A percentile compares a stretch with the other conserved stretches of the same genome.
phyloP scores from a whole-genome alignment of 139 green algal species.

The Ettlia oleoabundans region DNA sequence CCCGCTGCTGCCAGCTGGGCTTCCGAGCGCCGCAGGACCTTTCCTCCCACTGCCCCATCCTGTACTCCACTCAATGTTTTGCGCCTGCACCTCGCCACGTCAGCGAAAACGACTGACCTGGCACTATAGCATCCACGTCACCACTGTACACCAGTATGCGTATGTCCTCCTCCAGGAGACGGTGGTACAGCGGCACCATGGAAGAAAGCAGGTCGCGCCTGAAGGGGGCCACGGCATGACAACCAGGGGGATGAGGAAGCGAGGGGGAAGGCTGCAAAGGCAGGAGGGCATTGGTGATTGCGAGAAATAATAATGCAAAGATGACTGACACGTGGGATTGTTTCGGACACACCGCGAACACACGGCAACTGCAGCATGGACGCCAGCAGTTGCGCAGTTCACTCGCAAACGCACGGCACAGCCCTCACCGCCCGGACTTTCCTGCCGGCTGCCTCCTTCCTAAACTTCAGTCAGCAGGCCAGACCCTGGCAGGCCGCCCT shows the following conservation, averaged over 20 bases:
- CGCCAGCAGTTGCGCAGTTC: too few species aligned
- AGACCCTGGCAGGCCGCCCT: too few species aligned
- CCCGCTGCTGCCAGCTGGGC: neutral
- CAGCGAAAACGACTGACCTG: too few species aligned
- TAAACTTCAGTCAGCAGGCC: too few species aligned
- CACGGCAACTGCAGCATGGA: too few species aligned
- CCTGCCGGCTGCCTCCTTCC: too few species aligned
- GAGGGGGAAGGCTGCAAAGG: neutral
- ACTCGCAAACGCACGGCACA: too few species aligned
- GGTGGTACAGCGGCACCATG: slow-evolving; percentile 72
- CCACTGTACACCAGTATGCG: slow-evolving; percentile 73
- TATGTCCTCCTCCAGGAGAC: slow-evolving; percentile 56
- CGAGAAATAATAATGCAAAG: too few species aligned
- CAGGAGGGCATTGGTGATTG: neutral
- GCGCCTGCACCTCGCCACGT: neutral
- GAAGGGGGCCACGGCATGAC: neutral
- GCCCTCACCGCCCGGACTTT: too few species aligned
- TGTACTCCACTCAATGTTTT: neutral
- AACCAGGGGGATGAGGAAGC: neutral
- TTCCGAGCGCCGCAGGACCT: neutral
- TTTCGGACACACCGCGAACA: too few species aligned
- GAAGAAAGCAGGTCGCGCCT: slow-evolving; percentile 67
- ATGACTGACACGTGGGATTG: too few species aligned
- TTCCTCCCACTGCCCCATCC: neutral
- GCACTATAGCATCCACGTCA: slow-evolving; percentile 83